Percentiles rank a stretch among this genome's conserved stretches.
These are phyloP conservation scores for Pyricularia pennisetigena DNA, from an alignment of 2,329 filamentous ascomycete species.

Conservation along the genomic window DNA sequence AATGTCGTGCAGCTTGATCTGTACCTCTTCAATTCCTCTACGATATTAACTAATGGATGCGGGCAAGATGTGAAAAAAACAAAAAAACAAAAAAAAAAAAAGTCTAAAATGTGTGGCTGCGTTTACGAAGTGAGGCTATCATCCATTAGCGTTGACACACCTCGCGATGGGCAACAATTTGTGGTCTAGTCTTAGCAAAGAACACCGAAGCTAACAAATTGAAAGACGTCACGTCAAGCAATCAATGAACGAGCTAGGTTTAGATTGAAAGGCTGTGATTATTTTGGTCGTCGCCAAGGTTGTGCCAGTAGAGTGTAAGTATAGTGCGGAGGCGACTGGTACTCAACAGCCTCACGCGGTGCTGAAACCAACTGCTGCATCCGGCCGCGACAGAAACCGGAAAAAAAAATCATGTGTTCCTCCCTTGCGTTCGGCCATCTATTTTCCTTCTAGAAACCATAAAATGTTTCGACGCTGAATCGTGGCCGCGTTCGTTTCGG, in stretches of 20 bases:
- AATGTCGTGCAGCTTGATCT: background rate
- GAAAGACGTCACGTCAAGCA: background rate
- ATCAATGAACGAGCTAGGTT: background rate
- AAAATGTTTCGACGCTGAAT: background rate
- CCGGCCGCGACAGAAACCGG: background rate
- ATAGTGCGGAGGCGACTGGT: background rate
- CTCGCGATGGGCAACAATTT: background rate
- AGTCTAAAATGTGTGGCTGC: background rate
- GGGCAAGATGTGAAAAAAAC: too few relatives aligned
- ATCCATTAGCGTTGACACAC: background rate
- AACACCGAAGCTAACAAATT: background rate
- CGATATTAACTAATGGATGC: background rate
- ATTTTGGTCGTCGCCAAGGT: background rate
- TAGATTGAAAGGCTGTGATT: background rate
- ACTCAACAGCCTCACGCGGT: background rate
- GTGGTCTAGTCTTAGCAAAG: background rate
- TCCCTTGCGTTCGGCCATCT: background rate
- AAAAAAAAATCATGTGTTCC: background rate
- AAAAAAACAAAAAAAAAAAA: background rate
- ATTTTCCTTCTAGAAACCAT: background rate
- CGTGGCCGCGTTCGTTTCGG: background rate
- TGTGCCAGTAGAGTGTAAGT: background rate
- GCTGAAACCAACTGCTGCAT: background rate
- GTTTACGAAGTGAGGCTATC: background rate
- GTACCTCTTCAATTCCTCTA: background rate